Base-by-base conservation (phyloP, 371 early-diverging fungal genomes). In the Saksenaea vasiformis region DNA sequence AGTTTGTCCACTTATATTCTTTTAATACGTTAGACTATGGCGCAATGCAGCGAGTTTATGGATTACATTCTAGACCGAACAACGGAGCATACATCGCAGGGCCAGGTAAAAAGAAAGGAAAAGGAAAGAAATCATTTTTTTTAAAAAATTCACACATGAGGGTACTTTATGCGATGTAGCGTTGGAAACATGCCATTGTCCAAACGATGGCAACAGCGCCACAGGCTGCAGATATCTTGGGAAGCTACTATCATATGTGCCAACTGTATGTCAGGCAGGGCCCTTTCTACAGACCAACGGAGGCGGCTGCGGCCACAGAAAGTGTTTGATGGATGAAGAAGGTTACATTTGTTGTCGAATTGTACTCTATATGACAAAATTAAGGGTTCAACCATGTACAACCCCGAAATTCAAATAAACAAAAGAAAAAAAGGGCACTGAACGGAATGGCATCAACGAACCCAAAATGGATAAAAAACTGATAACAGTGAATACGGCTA, bases 111-210 rank as follows among this genome's bases (percentile, higher is more conserved):
- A 36, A 13, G 3, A 47, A 37, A 31, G 34, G 22, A 62, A 24
- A 36, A 28, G 14, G 55, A 56, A 27, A 19, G 13, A 17, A 14
- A 39, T 34, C 9, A 44, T 11, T 11, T 39, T 39, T 39, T 39
- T 39, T 14, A n/a, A n/a, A n/a, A n/a, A n/a, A n/a, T n/a, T n/a
- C n/a, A n/a, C n/a, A 14, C 39, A 39, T 39, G 11, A 11, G 11
- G 11, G 1, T 14, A 27, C 19, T 56, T 61, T 38, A 43, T 26
- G 55, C 9, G 39, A 19, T 38, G 27, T 66, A 78, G 81, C 58
- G 62, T 11, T 83, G 83, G 81, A 80, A 80, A 67, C 81, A 64
- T 70, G 66, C 71, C 15, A 78, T 83, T 27, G 62, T 79, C 22
- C 65, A 77, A 65, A 67, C 74, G 13, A 22, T 80, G 31, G 56